Conservation (phyloP, 208 protist species). For the Acanthamoeba sp. region DNA sequence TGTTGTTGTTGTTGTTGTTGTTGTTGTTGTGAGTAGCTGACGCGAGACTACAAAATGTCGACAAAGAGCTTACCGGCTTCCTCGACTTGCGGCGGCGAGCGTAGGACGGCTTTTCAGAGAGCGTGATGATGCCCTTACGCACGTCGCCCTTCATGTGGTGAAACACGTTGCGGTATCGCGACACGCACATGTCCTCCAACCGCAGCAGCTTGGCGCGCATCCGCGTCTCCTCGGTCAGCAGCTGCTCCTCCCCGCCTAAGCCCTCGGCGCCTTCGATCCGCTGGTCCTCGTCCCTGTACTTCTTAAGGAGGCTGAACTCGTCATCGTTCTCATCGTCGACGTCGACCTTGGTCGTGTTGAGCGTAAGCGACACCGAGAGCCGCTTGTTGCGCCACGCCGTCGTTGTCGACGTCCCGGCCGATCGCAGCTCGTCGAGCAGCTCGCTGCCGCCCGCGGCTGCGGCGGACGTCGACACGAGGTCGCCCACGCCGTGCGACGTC, state of each 20-base stretch:
- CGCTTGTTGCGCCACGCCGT: constrained; percentile 31
- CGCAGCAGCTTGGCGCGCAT: not conserved
- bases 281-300: constrained; percentile 35
- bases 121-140: constrained; percentile 24
- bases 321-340: not conserved
- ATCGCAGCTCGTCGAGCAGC: not conserved
- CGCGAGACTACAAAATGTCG: not conserved
- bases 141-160: constrained; percentile 42
- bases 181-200: constrained; percentile 16
- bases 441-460: too few relatives aligned
- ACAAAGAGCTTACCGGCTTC: not conserved
- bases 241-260: not conserved
- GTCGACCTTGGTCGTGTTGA: not conserved
- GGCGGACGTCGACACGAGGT: not conserved
- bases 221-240: not conserved
- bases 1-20: too few relatives aligned
- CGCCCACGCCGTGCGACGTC: not conserved
- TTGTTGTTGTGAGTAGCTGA: not conserved
- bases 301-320: constrained; percentile 21
- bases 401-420: not conserved
- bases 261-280: not conserved
- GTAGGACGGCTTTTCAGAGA: not conserved
- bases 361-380: constrained; percentile 18
- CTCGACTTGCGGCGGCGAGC: not conserved
- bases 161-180: constrained; percentile 9